phyloP scores from a whole-genome alignment of 2,329 filamentous ascomycete genomes.

The Fusarium multiceps region DNA sequence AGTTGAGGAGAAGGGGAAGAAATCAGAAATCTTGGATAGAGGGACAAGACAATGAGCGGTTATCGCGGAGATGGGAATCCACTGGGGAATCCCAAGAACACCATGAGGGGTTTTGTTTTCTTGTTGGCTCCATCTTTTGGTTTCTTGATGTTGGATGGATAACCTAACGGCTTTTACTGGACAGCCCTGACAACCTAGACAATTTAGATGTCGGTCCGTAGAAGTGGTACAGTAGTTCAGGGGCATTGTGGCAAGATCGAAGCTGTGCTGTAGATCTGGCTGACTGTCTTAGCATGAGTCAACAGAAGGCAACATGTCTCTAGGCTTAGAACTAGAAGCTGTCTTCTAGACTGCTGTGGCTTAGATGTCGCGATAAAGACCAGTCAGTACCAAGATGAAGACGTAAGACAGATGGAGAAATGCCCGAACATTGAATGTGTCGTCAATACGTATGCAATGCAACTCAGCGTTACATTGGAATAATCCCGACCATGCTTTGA shows the following conservation, averaged over 20 bases:
- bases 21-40: conserved; percentile 17
- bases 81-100: not conserved
- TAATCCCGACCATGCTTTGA: conserved; percentile 22
- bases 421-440: conserved; percentile 22
- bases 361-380: not conserved
- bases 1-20: conserved; percentile 15
- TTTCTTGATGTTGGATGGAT: not conserved
- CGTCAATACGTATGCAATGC: conserved; percentile 29
- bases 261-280: not conserved
- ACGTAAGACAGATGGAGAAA: conserved; percentile 19
- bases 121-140: not conserved
- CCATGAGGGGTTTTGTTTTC: conserved; percentile 32
- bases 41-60: conserved; percentile 25
- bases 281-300: conserved; percentile 23
- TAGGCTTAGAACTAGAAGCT: conserved; percentile 1
- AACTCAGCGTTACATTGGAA: conserved; percentile 33
- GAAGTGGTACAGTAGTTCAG: conserved; percentile 8
- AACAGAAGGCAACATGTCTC: not conserved
- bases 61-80: conserved; percentile 29
- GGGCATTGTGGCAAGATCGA: conserved; percentile 31
- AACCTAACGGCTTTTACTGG: not conserved
- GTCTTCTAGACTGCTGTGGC: not conserved
- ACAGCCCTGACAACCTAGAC: not conserved
- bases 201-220: conserved; percentile 1
- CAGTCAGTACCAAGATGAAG: not conserved